Percentiles rank a stretch among this genome's conserved stretches.
Conservation (phyloP, 208 protist species). For the Crithidia fasciculata region DNA sequence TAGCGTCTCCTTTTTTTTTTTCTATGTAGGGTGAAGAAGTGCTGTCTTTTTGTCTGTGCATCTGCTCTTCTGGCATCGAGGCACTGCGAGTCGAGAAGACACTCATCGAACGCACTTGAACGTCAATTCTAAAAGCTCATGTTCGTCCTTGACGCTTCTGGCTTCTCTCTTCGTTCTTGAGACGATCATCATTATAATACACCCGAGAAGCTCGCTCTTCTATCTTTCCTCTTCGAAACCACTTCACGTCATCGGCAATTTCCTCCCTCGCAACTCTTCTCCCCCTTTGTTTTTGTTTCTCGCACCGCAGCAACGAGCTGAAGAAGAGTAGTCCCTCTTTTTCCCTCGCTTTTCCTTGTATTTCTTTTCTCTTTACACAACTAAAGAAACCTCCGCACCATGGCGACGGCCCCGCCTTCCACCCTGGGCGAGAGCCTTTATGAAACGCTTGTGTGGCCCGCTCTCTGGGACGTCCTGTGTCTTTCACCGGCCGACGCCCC, state of each 20-base stretch:
- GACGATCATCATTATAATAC: too few species aligned
- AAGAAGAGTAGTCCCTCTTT: too few species aligned
- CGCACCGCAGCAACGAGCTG: too few species aligned
- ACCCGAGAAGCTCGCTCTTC: not conserved
- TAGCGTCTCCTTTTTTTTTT: too few species aligned
- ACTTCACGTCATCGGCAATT: not conserved
- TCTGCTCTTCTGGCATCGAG: too few species aligned
- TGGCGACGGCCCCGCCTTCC: not conserved
- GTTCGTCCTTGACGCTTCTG: not conserved
- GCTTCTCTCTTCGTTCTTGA: not conserved
- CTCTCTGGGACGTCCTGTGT: slow-evolving; percentile 27
- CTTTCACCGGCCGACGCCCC: slow-evolving; percentile 1
- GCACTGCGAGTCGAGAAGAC: too few species aligned
- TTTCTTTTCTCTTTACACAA: not conserved
- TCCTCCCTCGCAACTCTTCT: not conserved
- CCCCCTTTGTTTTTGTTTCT: too few species aligned
- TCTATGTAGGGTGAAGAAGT: too few species aligned
- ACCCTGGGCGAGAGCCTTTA: slow-evolving; percentile 22
- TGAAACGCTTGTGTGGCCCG: slow-evolving; percentile 22
- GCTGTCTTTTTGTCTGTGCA: too few species aligned
- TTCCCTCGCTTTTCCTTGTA: not conserved
- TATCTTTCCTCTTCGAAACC: not conserved
- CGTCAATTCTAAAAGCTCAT: too few species aligned
- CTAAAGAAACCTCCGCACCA: not conserved
- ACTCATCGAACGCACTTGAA: too few species aligned